phyloP scores from a whole-genome alignment of 2,329 filamentous ascomycete species.

The Blastomyces silverae region DNA sequence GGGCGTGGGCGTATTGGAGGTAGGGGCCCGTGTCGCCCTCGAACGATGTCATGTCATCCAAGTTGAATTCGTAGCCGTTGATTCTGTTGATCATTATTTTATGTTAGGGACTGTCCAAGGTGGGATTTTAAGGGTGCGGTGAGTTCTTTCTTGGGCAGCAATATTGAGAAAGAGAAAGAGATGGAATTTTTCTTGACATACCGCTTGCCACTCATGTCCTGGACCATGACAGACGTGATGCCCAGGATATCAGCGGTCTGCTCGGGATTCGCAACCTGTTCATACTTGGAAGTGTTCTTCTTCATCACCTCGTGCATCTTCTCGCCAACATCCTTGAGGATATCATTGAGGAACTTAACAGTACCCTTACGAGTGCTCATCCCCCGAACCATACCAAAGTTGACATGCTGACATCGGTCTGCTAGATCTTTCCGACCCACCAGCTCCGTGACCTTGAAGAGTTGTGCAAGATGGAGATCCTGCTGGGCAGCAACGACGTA shows the following conservation, averaged over 20 bases:
- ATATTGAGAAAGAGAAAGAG: constrained; percentile 29
- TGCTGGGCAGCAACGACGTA: constrained; percentile 60
- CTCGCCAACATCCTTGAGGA: constrained; percentile 72
- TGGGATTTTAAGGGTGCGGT: neutral
- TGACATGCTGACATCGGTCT: constrained; percentile 55
- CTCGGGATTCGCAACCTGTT: constrained; percentile 76
- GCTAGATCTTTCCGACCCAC: constrained; percentile 57
- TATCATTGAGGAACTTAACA: constrained; percentile 67
- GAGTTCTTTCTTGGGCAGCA: constrained; percentile 17
- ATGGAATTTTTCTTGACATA: constrained; percentile 34
- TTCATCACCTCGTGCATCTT: constrained; percentile 98
- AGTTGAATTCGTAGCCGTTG: constrained; percentile 60
- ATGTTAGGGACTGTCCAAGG: constrained; percentile 39
- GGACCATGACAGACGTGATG: constrained; percentile 93
- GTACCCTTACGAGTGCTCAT: constrained; percentile 62
- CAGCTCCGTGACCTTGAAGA: constrained; percentile 58
- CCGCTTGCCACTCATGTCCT: constrained; percentile 96
- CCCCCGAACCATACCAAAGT: constrained; percentile 60
- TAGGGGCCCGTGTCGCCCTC: constrained; percentile 61
- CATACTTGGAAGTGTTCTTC: constrained; percentile 83
- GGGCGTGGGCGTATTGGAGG: constrained; percentile 58
- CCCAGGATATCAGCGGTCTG: constrained; percentile 79
- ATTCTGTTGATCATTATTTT: constrained; percentile 36
- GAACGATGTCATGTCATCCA: constrained; percentile 59
- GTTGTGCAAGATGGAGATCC: constrained; percentile 57